Evolutionary conservation across 768 basidiomycete genomes (phyloP).

Genomic region (Lentinus tigrinus): DNA sequence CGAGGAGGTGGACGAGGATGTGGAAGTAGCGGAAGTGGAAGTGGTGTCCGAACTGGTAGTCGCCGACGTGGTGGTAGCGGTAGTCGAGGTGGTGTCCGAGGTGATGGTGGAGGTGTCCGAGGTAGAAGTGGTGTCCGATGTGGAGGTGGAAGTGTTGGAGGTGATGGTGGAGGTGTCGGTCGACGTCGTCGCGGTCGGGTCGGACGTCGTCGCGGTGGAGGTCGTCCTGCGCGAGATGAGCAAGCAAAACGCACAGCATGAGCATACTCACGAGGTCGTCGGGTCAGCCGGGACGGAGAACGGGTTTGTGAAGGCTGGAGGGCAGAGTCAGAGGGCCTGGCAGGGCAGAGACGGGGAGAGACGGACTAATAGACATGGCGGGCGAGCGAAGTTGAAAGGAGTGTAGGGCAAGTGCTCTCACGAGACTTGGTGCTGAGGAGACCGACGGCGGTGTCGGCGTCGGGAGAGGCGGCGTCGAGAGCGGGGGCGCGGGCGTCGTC

Average conservation of each 20-base stretch:
- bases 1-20: neutral
- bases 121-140: neutral
- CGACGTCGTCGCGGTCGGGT: conserved; percentile 1
- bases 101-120: neutral
- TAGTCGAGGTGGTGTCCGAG: conserved; percentile 1
- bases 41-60: neutral
- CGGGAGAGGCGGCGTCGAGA: neutral
- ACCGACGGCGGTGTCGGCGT: neutral
- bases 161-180: neutral
- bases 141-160: conserved; percentile 1
- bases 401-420: neutral
- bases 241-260: neutral
- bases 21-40: neutral
- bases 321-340: no score
- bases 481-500: neutral
- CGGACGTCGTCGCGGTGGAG: neutral
- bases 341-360: neutral
- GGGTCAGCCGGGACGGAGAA: neutral
- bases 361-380: conserved; percentile 3
- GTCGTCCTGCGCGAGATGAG: neutral
- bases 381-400: neutral
- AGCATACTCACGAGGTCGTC: neutral
- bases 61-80: neutral
- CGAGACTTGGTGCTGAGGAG: neutral
- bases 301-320: neutral